Evolutionary conservation across 345 rosid species (phyloP).

Genomic region (Hibiscus syriacus): DNA sequence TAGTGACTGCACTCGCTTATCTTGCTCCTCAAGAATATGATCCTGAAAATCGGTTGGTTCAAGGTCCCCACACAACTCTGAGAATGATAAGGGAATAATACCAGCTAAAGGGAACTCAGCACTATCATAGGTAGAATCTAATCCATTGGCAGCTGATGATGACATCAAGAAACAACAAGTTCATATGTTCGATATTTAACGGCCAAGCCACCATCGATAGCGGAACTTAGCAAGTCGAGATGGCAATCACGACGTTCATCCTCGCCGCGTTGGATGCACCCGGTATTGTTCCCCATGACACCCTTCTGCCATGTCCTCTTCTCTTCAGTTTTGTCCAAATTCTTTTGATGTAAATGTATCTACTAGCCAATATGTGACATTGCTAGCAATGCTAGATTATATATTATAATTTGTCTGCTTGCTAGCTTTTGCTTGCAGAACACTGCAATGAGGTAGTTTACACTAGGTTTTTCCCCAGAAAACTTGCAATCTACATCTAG

Average conservation of each 20-base stretch:
- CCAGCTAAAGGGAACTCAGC: background rate
- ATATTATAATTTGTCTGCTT: background rate
- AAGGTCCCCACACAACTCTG: slow-evolving; percentile 30
- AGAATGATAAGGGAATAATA: slow-evolving; percentile 37
- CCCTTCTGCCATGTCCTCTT: background rate
- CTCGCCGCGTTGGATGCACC: background rate
- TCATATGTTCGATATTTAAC: background rate
- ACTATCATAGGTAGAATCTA: background rate
- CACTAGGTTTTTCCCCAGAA: background rate
- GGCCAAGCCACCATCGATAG: background rate
- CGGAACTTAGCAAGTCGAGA: background rate
- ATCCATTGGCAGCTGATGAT: background rate
- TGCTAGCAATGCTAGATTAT: background rate
- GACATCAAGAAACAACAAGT: background rate
- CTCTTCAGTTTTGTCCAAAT: background rate
- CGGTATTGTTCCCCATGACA: too few species aligned
- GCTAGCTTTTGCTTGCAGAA: background rate
- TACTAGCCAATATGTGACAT: background rate
- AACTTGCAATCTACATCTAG: background rate
- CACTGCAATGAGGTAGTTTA: background rate
- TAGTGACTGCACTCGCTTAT: slow-evolving; percentile 56
- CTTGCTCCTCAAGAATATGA: slow-evolving; percentile 49
- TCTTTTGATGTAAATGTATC: background rate
- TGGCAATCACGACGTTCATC: slow-evolving; percentile 5
- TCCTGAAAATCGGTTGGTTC: slow-evolving; percentile 34